Base-by-base conservation (phyloP, 2,329 filamentous ascomycete species). In the Colletotrichum tofieldiae region DNA sequence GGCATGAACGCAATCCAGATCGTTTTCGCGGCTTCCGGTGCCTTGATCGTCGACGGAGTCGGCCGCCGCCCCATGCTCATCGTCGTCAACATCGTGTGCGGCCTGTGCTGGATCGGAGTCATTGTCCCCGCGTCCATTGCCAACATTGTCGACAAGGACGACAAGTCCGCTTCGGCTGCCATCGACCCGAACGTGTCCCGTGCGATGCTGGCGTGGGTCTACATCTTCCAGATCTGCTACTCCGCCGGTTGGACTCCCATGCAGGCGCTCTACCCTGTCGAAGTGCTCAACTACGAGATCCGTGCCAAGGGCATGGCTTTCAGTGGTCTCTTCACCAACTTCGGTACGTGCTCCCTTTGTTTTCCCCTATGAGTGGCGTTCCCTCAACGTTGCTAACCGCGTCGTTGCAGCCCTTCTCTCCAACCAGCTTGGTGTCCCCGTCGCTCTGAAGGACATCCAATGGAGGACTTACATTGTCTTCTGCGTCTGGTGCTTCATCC, bases 401-500 rank as follows among this genome's bases (percentile, higher is more conserved):
- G 83, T 80, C 75, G 84, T 82, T 88, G 81, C 82, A 49, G 85
- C 83, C 12, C 84, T 82, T 49, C 80, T 87, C 49, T 79, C 87
- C 65, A 86, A 84, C 74, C 83, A 86, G 77, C 85, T 84, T 67
- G 84, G 80, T 63, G 84, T 83, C 52, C 85, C 85, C 0, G 84
- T 88, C 1, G 82, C 85, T 2, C 80, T 89, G 49, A 80, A 84
- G 35, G 82, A 84, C 61, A 89, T 90, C 59, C 83, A 81, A 0
- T 90, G 86, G 87, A 84, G 84, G 73, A 87, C 86, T 0, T 89
- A 89, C 75, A 88, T 90, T 65, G 79, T 87, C 39, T 88, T 89
- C 75, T 84, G 81, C 18, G 63, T 82, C 51, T 86, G 84, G 84
- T 83, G 82, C 73, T 79, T 80, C 5, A 75, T 84, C 65, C 83